A percentile compares a stretch with the other conserved stretches of the same genome.
Evolutionary conservation across 805 yeast genomes (phyloP).

Genomic region (Candida nonsorbophila): DNA sequence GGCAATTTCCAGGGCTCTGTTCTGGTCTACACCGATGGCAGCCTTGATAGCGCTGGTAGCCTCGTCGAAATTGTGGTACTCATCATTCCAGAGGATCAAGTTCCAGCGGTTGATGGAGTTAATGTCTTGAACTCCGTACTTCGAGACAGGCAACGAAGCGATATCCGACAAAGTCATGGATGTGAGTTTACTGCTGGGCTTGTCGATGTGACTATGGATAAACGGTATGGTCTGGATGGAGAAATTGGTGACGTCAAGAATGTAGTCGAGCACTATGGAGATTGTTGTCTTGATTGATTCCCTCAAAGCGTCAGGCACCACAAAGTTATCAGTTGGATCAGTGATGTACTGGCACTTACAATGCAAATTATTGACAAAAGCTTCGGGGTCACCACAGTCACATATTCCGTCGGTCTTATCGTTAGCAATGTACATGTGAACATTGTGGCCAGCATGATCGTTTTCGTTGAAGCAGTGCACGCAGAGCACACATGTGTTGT

Average conservation of each 20-base stretch:
- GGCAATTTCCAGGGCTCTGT: constrained; percentile 32
- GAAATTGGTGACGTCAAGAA: constrained; percentile 38
- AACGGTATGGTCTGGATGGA: constrained; percentile 35
- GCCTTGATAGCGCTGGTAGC: constrained; percentile 44
- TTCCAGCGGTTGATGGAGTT: constrained; percentile 33
- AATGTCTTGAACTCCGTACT: constrained; percentile 25
- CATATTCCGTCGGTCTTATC: constrained; percentile 55
- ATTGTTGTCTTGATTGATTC: constrained; percentile 21
- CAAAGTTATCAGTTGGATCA: constrained; percentile 3
- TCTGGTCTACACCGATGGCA: constrained; percentile 20
- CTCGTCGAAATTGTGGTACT: constrained; percentile 55
- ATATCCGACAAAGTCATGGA: constrained; percentile 22
- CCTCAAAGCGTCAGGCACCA: constrained; percentile 10
- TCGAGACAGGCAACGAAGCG: constrained; percentile 23
- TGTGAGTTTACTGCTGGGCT: constrained; percentile 16
- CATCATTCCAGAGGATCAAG: constrained; percentile 74
- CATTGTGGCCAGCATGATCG: constrained; percentile 66
- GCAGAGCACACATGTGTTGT: constrained; percentile 75
- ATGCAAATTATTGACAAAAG: constrained; percentile 49
- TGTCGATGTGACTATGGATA: constrained; percentile 25
- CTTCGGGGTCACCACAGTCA: constrained; percentile 69
- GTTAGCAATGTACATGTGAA: constrained; percentile 44
- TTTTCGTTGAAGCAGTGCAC: constrained; percentile 63
- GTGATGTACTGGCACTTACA: constrained; percentile 37
- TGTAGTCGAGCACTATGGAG: constrained; percentile 32